Conservation (phyloP, 2,329 filamentous ascomycete genomes). For the Raffaelea deltoideospora region DNA sequence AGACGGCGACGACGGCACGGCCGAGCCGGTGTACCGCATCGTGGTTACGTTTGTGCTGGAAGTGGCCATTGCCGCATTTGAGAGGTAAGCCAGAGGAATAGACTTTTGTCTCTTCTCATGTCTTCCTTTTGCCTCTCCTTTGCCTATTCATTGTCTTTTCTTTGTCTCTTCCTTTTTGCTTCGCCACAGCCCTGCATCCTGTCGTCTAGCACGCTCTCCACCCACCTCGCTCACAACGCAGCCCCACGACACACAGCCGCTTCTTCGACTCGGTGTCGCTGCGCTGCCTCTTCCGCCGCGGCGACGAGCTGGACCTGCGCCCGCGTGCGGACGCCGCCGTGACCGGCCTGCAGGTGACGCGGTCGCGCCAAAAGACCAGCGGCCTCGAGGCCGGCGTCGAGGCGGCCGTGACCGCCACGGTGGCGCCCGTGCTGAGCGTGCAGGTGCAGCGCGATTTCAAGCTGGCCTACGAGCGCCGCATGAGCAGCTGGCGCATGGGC, state of each 20-base stretch:
- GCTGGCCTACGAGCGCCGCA: constrained; percentile 11
- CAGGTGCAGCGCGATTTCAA: constrained; percentile 11
- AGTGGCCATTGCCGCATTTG: constrained; percentile 9
- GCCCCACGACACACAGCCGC: constrained; percentile 10
- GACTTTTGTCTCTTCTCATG: too few relatives aligned
- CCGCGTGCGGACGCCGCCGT: constrained; percentile 9
- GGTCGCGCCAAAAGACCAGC: constrained; percentile 6
- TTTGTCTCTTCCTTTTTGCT: too few relatives aligned
- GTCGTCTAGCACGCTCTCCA: background rate
- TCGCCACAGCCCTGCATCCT: too few relatives aligned
- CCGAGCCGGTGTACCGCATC: constrained; percentile 8
- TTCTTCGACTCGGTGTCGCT: constrained; percentile 13
- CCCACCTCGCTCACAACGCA: too few relatives aligned
- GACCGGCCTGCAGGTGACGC: constrained; percentile 8
- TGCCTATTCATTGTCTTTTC: too few relatives aligned
- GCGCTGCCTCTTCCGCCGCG: constrained; percentile 11
- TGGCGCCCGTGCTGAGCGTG: constrained; percentile 7
- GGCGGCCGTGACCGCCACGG: constrained; percentile 6
- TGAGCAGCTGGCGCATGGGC: constrained; percentile 12
- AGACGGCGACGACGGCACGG: background rate
- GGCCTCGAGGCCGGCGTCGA: constrained; percentile 5
- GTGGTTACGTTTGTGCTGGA: constrained; percentile 11
- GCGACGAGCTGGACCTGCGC: constrained; percentile 9
- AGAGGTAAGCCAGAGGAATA: too few relatives aligned
- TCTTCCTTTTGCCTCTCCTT: too few relatives aligned